Percentiles rank a stretch among this genome's conserved stretches.
phyloP scores from a whole-genome alignment of 2,329 filamentous ascomycete genomes.

The Fusarium agapanthi region DNA sequence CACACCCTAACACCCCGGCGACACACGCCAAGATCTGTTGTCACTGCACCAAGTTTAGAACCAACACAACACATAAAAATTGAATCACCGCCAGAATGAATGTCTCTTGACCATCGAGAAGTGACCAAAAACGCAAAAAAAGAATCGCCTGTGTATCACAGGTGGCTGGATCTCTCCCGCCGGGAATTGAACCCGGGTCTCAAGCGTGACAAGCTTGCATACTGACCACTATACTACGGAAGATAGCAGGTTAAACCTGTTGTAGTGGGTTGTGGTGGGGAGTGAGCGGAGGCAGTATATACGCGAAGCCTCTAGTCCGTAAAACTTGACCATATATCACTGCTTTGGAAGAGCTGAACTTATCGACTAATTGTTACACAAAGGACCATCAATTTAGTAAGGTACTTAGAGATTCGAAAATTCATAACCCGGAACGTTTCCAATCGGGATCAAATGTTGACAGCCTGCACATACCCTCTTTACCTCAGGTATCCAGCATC shows the following conservation, averaged over 20 bases:
- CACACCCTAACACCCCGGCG: neutral
- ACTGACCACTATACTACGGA: conserved; percentile 27
- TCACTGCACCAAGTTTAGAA: neutral
- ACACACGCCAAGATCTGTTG: neutral
- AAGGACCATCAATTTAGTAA: too few species aligned
- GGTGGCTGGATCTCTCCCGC: conserved; percentile 23
- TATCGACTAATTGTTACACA: too few species aligned
- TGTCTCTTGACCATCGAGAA: accelerated
- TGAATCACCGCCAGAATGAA: neutral
- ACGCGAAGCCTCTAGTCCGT: accelerated
- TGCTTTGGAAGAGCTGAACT: too few species aligned
- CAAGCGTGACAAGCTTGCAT: conserved; percentile 28
- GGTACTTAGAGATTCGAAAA: too few species aligned
- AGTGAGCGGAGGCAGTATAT: neutral
- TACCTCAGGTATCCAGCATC: neutral
- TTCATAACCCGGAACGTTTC: neutral
- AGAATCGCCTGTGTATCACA: conserved; percentile 4
- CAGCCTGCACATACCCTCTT: too few species aligned
- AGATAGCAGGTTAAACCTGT: conserved; percentile 1
- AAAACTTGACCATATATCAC: neutral
- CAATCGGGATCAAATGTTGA: too few species aligned
- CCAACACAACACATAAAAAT: neutral
- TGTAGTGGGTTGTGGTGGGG: neutral
- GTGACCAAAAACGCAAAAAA: neutral
- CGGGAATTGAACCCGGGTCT: conserved; percentile 24